Base-by-base conservation (phyloP, 2,329 filamentous ascomycete species). In the Cryphonectria japonica region DNA sequence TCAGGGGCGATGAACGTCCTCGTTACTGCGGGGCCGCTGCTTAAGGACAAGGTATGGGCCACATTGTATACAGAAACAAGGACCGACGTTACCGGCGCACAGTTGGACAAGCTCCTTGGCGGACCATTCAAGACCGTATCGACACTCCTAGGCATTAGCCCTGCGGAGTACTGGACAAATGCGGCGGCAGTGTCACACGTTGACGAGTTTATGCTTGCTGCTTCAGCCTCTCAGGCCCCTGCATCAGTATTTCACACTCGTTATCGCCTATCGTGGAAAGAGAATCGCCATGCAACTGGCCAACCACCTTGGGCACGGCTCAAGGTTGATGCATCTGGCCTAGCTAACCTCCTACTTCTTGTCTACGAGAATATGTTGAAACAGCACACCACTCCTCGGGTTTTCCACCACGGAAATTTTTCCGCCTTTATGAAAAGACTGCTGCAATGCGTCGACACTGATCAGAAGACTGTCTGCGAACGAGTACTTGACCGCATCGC, bases 151-250 rank as follows among this genome's bases (percentile, higher is more conserved):
- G 88, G 87, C 0, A 74, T 90, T 43, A 80, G 76, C 0, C 83
- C 84, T 0, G 78, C 84, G 9, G 84, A 87, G 73, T 85, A 83
- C 74, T 87, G 82, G 82, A 86, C 86, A 2, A 86, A 87, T 73
- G 75, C 83, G 8, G 84, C 82, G 19, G 75, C 78, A 3, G 76
- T 79, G 5, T 83, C 83, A 1, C 79, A 77, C 57, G 78, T 81
- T 1, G 80, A 85, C 64, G 83, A 85, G 68, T 64, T 82, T 1
- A 71, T 83, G 5, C 50, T 82, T 1, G 74, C 74, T 0, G 54
- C 76, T 14, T 8, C 73, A 4, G 32, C 46, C 19, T 52, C 39
- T 3, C 75, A 78, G 32, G 75, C 69, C 13, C 29, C 52, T 1
- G 59, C 64, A 4, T 11, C 54, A 26, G 13, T 8, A 6, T n/a